These are phyloP conservation scores for Tagetes erecta DNA, from an alignment of 129 eudicot species.

Conservation along the genomic window DNA sequence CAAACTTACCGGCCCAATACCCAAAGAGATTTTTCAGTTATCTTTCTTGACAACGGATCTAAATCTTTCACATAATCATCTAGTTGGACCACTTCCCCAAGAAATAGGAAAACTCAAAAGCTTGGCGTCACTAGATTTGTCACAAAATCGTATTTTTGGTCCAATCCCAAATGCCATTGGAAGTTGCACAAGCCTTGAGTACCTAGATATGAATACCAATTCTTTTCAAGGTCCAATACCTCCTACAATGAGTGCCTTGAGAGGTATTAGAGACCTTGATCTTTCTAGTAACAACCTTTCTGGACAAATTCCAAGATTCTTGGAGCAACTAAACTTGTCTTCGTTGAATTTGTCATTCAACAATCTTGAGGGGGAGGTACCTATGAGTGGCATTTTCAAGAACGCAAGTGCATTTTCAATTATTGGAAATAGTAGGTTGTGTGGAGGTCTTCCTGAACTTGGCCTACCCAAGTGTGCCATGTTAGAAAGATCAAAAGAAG, in stretches of 20 bases:
- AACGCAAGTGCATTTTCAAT: conserved; percentile 28
- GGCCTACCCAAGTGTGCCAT: conserved; percentile 27
- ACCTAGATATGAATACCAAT: conserved; percentile 18
- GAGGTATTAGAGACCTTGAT: conserved; percentile 31
- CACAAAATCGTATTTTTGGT: conserved; percentile 32
- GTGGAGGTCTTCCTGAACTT: conserved; percentile 42
- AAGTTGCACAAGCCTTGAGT: conserved; percentile 33
- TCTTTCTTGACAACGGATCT: conserved; percentile 21
- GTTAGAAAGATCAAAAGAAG: conserved; percentile 32
- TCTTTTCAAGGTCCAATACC: conserved; percentile 36
- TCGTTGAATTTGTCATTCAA: conserved; percentile 36
- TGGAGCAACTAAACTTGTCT: conserved; percentile 30
- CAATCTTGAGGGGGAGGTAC: conserved; percentile 42
- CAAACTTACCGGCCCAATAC: conserved; percentile 38
- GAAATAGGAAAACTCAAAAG: conserved; percentile 34
- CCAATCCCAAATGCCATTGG: conserved; percentile 32
- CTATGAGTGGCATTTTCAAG: conserved; percentile 29
- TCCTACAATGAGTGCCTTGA: conserved; percentile 10
- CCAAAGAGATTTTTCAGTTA: conserved; percentile 24
- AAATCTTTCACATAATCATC: conserved; percentile 31
- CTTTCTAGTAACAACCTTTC: conserved; percentile 39
- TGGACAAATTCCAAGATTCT: conserved; percentile 36
- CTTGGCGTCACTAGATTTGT: conserved; percentile 13
- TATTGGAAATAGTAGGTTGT: conserved; percentile 30
- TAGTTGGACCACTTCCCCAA: conserved; percentile 36